These are phyloP conservation scores for Dorcoceras hygrometricum DNA, from an alignment of 257 asterid species.

Conservation along the genomic window DNA sequence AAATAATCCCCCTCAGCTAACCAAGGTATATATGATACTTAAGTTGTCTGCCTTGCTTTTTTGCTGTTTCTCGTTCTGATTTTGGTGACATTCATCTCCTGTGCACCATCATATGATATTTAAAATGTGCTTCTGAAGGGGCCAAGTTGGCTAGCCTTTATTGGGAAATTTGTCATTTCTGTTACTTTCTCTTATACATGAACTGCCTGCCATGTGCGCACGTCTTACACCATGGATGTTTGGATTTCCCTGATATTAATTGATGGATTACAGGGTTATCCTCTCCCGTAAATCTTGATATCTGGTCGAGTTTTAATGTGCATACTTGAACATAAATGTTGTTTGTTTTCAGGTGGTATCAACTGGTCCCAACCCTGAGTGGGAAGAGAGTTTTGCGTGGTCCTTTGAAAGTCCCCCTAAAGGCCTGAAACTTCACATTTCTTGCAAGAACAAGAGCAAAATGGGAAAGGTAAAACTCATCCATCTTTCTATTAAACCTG, in stretches of 20 bases:
- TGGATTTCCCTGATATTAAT: neutral
- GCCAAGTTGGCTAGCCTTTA: neutral
- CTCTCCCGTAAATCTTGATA: neutral
- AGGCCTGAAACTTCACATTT: conserved; percentile 98
- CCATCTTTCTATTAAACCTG: neutral
- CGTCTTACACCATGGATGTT: neutral
- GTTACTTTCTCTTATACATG: neutral
- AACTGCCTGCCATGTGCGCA: neutral
- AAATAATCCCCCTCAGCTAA: conserved; percentile 77
- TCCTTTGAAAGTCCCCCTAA: conserved; percentile 98
- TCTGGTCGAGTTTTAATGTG: neutral
- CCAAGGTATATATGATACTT: conserved; percentile 52
- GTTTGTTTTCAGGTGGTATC: conserved; percentile 64
- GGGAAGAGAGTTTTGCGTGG: conserved; percentile 96
- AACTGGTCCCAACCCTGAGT: conserved; percentile 94
- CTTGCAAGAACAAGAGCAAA: conserved; percentile 99
- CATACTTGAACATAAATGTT: conserved; percentile 9
- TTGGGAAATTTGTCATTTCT: neutral
- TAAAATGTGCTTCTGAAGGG: neutral
- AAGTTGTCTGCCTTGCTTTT: neutral
- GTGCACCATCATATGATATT: neutral
- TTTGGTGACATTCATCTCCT: neutral
- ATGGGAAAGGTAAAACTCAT: conserved; percentile 81
- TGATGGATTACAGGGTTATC: neutral
- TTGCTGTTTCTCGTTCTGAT: neutral